A percentile compares a stretch with the other conserved stretches of the same genome.
Evolutionary conservation across 2,329 filamentous ascomycete species (phyloP).

Genomic region (Domatiomyces catenatus): DNA sequence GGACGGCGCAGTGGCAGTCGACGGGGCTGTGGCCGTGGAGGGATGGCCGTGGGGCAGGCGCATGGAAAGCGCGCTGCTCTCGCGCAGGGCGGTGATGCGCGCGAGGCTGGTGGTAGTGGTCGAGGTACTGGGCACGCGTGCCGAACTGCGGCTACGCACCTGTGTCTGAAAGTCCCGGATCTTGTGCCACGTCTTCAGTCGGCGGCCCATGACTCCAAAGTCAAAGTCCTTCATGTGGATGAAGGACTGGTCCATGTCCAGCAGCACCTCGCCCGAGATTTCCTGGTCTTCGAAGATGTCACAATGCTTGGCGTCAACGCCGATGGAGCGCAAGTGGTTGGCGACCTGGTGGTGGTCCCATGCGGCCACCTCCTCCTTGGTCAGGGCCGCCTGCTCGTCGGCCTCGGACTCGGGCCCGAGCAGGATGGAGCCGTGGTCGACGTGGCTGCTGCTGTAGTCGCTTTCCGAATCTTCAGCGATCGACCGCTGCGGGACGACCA

Average conservation of each 20-base stretch:
- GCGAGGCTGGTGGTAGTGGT: conserved; percentile 23
- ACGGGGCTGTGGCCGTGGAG: conserved; percentile 3
- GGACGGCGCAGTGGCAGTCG: conserved; percentile 17
- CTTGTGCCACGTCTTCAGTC: conserved; percentile 92
- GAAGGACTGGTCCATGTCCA: conserved; percentile 91
- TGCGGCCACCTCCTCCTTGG: conserved; percentile 54
- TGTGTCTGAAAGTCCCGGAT: conserved; percentile 86
- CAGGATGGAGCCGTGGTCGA: conserved; percentile 68
- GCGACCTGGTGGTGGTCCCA: conserved; percentile 77
- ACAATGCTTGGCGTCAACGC: conserved; percentile 79
- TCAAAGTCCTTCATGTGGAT: conserved; percentile 93
- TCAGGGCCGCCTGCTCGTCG: conserved; percentile 62
- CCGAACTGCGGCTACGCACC: conserved; percentile 44
- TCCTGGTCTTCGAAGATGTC: conserved; percentile 92
- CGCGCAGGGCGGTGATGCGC: conserved; percentile 28
- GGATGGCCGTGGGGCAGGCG: conserved; percentile 10
- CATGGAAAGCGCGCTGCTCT: conserved; percentile 20
- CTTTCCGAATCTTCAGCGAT: conserved; percentile 52
- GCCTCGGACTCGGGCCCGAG: conserved; percentile 91
- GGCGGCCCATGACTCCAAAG: conserved; percentile 73
- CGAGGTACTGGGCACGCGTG: conserved; percentile 19
- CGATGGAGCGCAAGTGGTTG: conserved; percentile 70
- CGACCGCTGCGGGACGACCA: conserved; percentile 20
- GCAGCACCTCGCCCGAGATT: conserved; percentile 79
- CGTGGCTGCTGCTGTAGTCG: conserved; percentile 63